Evolutionary conservation across 139 green algal species (phyloP), one percentile per base, ranked within the genome.

Genomic region (Chara braunii): DNA sequence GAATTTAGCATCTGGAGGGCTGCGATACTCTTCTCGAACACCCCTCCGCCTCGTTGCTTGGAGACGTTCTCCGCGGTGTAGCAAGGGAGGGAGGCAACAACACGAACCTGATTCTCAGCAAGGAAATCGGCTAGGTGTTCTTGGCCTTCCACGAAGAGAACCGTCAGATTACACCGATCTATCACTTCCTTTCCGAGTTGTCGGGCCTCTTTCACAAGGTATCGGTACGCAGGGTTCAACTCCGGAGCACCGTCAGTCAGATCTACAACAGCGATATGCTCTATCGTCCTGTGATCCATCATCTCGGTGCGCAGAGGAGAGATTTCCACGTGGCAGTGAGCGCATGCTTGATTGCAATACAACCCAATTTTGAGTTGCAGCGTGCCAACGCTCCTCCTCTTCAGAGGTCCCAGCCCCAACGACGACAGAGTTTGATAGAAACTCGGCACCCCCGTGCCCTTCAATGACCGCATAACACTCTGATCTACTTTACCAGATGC

Each of bases 141-240:
- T 60, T 96, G 89, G 1, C 89, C 91, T 1, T 88, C 88, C 80
- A 97, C 92, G 55, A 87, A 67, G 36, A 98, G 86, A 37, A 96
- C 91, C 2, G 92, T 98, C 2, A 98, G 80, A 78, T 98, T 98
- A 83, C 92, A 98, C 36, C 92, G 83, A 80, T 98, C 91, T 33
- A 98, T 95, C 22, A 97, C 85, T 24, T 90, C 74, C n/a, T 91
- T 26, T 0, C 88, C 85, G 22, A 89, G 61, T 9, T 40, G 43
- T 2, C 78, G 48, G 5, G 85, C 89, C 37, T 84, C 70, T n/a
- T 56, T 26, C 48, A 96, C 92, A 2, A 98, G 68, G 52, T 87
- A 73, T 55, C 86, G 78, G 78, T 96, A 96, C 54, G 94, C 64
- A 0, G 64, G 48, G 44, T 87, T 89, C 5, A 96, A 79, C 80